Evolutionary conservation across 1,139 yeast genomes (phyloP).

Genomic region (Geotrichum aggregatum): DNA sequence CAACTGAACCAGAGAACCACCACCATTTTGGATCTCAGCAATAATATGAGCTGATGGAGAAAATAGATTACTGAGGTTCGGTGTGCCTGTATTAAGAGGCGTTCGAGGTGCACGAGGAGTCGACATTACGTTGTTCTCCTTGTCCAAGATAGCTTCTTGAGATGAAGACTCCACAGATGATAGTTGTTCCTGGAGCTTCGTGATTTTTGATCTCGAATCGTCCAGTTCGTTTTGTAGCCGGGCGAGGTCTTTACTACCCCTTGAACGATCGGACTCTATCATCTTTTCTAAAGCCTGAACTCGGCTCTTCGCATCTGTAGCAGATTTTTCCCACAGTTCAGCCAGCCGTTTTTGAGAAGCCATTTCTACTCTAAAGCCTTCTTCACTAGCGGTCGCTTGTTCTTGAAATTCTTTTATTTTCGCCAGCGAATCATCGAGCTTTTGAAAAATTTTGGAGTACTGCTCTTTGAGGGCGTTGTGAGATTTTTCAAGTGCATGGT

Average conservation of each 20-base stretch:
- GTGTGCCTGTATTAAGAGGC: conserved; percentile 14
- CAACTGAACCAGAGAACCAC: conserved; percentile 60
- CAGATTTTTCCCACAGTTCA: conserved; percentile 54
- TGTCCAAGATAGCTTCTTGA: conserved; percentile 30
- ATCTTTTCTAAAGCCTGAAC: conserved; percentile 45
- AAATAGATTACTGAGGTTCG: conserved; percentile 30
- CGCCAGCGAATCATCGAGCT: conserved; percentile 41
- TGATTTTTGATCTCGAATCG: conserved; percentile 30
- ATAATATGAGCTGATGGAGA: conserved; percentile 46
- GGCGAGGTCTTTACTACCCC: conserved; percentile 34
- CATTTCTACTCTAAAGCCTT: conserved; percentile 59
- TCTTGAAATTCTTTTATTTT: conserved; percentile 49
- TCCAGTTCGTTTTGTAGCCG: conserved; percentile 34
- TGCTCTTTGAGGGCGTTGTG: conserved; percentile 41
- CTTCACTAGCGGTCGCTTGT: conserved; percentile 46
- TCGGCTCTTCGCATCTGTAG: conserved; percentile 31
- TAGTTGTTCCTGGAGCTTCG: conserved; percentile 31
- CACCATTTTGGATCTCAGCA: conserved; percentile 49
- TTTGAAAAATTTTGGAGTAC: conserved; percentile 39
- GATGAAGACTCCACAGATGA: conserved; percentile 32
- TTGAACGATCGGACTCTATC: conserved; percentile 40
- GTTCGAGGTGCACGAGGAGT: conserved; percentile 12
- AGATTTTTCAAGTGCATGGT: conserved; percentile 36
- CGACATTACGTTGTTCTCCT: conserved; percentile 16
- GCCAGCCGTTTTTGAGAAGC: conserved; percentile 59